These are phyloP conservation scores for Solanum medicagineum DNA, from an alignment of 257 asterid species.

Conservation along the genomic window DNA sequence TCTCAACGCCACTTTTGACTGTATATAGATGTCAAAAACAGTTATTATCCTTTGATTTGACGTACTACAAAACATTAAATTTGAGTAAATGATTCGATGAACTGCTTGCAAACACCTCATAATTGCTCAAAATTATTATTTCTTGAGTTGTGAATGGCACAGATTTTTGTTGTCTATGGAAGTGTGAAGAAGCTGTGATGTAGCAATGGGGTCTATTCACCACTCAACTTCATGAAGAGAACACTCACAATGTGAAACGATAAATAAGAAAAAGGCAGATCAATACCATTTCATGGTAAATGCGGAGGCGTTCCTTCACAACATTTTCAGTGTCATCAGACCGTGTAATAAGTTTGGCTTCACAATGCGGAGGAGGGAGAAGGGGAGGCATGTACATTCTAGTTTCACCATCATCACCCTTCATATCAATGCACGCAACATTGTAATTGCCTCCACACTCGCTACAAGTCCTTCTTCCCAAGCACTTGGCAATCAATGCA, in stretches of 20 bases:
- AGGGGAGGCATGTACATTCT: conserved; percentile 94
- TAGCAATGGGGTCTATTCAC: neutral
- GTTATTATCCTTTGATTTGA: neutral
- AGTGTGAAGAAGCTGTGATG: neutral
- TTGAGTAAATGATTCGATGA: neutral
- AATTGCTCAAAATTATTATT: neutral
- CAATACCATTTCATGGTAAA: conserved; percentile 67
- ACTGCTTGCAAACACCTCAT: neutral
- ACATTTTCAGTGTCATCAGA: conserved; percentile 83
- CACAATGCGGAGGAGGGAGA: conserved; percentile 86
- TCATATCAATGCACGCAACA: conserved; percentile 71
- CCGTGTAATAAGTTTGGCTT: conserved; percentile 62
- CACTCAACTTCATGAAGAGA: neutral
- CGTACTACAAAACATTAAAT: neutral
- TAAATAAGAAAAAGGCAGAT: neutral
- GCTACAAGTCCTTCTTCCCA: conserved; percentile 88
- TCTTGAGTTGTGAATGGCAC: neutral
- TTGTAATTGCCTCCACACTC: conserved; percentile 87
- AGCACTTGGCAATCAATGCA: conserved; percentile 85
- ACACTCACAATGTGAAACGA: neutral
- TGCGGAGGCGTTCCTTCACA: conserved; percentile 71
- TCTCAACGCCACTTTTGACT: neutral
- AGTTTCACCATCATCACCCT: conserved; percentile 50
- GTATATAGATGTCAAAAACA: neutral
- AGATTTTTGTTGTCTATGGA: neutral